Conservation (phyloP, 768 basidiomycete genomes). For the Boletus fagicola region DNA sequence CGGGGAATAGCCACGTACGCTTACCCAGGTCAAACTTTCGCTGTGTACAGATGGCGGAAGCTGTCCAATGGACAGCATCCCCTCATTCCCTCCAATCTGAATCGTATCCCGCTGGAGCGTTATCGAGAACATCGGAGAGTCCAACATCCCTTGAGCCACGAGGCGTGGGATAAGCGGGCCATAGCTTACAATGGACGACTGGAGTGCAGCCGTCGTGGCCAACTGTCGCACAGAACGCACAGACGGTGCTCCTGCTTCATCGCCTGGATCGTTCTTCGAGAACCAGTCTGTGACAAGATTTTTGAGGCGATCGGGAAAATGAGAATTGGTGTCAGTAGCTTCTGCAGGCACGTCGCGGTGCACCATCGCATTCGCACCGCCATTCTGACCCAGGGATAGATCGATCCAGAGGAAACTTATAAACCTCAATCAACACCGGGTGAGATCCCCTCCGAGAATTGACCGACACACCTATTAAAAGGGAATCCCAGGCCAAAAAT, state of each 20-base stretch:
- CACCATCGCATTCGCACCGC: not conserved
- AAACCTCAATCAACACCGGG: not conserved
- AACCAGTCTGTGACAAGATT: slow-evolving; percentile 24
- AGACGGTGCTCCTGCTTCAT: not conserved
- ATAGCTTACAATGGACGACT: slow-evolving; percentile 42
- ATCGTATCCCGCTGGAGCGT: slow-evolving; percentile 68
- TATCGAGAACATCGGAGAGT: slow-evolving; percentile 51
- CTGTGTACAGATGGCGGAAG: slow-evolving; percentile 51
- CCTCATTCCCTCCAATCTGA: slow-evolving; percentile 66
- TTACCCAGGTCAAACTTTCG: slow-evolving; percentile 61
- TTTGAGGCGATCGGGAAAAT: slow-evolving; percentile 4
- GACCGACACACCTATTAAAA: slow-evolving; percentile 52
- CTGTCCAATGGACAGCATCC: slow-evolving; percentile 63
- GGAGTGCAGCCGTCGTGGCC: slow-evolving; percentile 27
- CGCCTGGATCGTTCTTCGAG: slow-evolving; percentile 1
- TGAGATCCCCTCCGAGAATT: not conserved
- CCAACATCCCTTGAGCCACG: slow-evolving; percentile 36
- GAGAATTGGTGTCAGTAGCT: not conserved
- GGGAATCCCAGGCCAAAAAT: slow-evolving; percentile 79
- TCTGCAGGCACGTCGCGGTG: slow-evolving; percentile 1
- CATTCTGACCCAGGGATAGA: slow-evolving; percentile 30
- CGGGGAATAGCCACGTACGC: too few relatives aligned
- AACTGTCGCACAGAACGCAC: slow-evolving; percentile 8
- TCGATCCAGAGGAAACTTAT: slow-evolving; percentile 48
- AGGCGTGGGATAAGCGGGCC: slow-evolving; percentile 51